Conservation (phyloP, 345 rosid genomes). For the Anacardium occidentale region DNA sequence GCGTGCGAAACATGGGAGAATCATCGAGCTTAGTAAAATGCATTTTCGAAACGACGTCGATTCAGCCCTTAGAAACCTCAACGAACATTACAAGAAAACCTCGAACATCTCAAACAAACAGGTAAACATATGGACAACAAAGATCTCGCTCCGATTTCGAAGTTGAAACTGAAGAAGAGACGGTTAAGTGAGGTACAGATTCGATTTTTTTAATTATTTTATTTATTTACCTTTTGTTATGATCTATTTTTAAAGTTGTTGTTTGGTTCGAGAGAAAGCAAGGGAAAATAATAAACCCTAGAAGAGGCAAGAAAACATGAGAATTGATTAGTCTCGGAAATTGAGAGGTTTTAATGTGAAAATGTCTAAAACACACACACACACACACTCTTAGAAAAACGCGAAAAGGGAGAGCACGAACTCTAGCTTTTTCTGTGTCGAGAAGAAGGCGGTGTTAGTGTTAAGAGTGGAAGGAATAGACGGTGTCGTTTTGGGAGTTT, state of each 20-base stretch:
- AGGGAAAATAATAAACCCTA: slow-evolving; percentile 24
- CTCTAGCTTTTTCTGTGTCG: neutral
- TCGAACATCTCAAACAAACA: slow-evolving; percentile 16
- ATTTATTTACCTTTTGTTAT: neutral
- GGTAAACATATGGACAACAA: too few species aligned
- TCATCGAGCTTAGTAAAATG: slow-evolving; percentile 98
- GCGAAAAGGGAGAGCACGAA: neutral
- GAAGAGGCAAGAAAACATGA: slow-evolving; percentile 17
- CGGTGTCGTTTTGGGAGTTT: neutral
- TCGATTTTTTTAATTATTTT: neutral
- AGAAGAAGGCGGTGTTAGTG: slow-evolving; percentile 7
- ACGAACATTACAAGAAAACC: slow-evolving; percentile 48
- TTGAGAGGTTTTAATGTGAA: slow-evolving; percentile 12
- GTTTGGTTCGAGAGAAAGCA: neutral
- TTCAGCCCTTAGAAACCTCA: slow-evolving; percentile 34
- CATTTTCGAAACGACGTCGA: slow-evolving; percentile 45
- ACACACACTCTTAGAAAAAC: neutral
- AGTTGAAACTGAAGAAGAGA: slow-evolving; percentile 10
- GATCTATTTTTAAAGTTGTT: neutral
- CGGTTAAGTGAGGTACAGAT: neutral
- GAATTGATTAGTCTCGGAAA: slow-evolving; percentile 12
- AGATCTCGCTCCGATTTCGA: slow-evolving; percentile 5
- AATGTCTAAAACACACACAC: slow-evolving; percentile 13
- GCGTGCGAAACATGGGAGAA: slow-evolving; percentile 99
- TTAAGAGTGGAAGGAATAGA: neutral